These are phyloP conservation scores for Alternaria brassicae DNA, from an alignment of 2,329 filamentous ascomycete species.

Conservation along the genomic window DNA sequence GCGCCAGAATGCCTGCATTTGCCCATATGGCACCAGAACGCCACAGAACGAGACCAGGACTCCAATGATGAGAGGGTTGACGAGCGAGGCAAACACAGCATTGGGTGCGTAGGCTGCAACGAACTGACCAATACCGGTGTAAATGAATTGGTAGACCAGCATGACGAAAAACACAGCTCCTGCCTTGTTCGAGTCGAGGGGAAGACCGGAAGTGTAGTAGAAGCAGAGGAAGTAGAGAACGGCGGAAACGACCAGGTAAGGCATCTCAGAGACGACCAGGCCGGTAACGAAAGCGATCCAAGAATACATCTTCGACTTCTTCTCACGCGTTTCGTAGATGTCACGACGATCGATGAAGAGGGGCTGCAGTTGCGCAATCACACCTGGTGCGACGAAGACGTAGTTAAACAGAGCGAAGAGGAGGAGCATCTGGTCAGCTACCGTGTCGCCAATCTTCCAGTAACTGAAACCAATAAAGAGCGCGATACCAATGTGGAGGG, in stretches of 20 bases:
- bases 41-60: slow-evolving; percentile 38
- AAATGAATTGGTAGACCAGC: slow-evolving; percentile 73
- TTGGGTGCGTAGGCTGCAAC: slow-evolving; percentile 56
- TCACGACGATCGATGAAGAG: slow-evolving; percentile 54
- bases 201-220: slow-evolving; percentile 63
- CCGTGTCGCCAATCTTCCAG: slow-evolving; percentile 33
- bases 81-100: slow-evolving; percentile 63
- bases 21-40: slow-evolving; percentile 69
- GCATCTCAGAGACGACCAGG: slow-evolving; percentile 73
- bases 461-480: slow-evolving; percentile 41
- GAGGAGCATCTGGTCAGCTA: slow-evolving; percentile 51
- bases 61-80: slow-evolving; percentile 34
- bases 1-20: slow-evolving; percentile 74
- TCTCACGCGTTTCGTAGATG: slow-evolving; percentile 66
- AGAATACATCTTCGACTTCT: slow-evolving; percentile 73
- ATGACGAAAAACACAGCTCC: slow-evolving; percentile 54
- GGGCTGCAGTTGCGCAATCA: slow-evolving; percentile 51
- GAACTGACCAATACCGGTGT: slow-evolving; percentile 63
- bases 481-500: slow-evolving; percentile 31
- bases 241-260: slow-evolving; percentile 67
- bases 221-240: slow-evolving; percentile 69
- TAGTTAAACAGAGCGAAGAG: slow-evolving; percentile 61
- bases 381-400: slow-evolving; percentile 51
- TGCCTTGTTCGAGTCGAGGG: slow-evolving; percentile 59
- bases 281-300: slow-evolving; percentile 75